Base-by-base conservation (phyloP, 257 asterid species). In the Solanum infundibuliforme region DNA sequence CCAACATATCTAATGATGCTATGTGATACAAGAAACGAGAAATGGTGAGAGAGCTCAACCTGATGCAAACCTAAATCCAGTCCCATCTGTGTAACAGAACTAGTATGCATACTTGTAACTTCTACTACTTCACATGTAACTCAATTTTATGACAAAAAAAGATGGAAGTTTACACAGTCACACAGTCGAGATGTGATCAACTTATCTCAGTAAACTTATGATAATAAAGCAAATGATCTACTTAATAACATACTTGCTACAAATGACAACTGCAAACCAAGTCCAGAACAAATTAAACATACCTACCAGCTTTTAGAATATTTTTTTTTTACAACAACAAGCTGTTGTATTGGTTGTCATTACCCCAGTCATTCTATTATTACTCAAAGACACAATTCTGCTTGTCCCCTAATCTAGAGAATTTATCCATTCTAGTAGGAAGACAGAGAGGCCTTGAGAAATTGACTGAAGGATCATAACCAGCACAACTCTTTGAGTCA, bases 401-500 rank as follows among this genome's bases (percentile, higher is more conserved):
- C 38, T 89, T 87, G 43, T 91, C 91, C 31, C 88, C 76, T 74
- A 73, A 85, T 90, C 87, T 89, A 7, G 93, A 87, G 69, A 89
- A 88, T 91, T 90, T 93, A 21, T 92, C 95, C 90, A 88, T 91
- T 85, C 93, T 85, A 52, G 92, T 87, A 11, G 95, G 94, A 35
- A 82, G 86, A 87, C 93, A 72, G 74, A 90, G 91, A 69, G 92
- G 91, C 87, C 91, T 89, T 9, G 92, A 87, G 77, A 89, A 46
- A 36, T 91, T 88, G 25, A 62, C 58, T 5, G 91, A 84, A 65
- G 89, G 88, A 89, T 90, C 95, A 62, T 92, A 91, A 69, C 91
- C 92, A 12, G 89, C 90, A 84, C 90, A 89, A 91, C 95, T 94
- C 74, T 92, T 94, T 2, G 90, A 89, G 87, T 95, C 95, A 39